Evolutionary conservation across 2,329 filamentous ascomycete species (phyloP).

Genomic region (Ophiocordyceps camponoti-saundersi): DNA sequence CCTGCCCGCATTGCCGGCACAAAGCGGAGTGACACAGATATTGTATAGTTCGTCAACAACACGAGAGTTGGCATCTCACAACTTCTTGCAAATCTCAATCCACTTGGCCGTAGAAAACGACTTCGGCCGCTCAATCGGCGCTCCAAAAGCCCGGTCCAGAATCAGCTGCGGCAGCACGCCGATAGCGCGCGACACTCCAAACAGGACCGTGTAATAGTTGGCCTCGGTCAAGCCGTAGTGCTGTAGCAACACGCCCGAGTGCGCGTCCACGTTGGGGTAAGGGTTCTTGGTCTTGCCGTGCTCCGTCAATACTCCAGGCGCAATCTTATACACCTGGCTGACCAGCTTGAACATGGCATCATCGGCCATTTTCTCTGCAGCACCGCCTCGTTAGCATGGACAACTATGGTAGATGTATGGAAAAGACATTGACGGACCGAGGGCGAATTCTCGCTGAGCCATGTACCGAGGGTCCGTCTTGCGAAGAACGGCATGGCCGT

Average conservation of each 20-base stretch:
- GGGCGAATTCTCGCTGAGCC: conserved; percentile 93
- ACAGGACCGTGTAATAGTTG: conserved; percentile 99
- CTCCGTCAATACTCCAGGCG: conserved; percentile 91
- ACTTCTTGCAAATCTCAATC: conserved; percentile 81
- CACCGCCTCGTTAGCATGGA: background rate
- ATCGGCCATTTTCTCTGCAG: conserved; percentile 63
- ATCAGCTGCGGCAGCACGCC: conserved; percentile 98
- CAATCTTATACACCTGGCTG: conserved; percentile 99
- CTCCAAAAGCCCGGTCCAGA: conserved; percentile 94
- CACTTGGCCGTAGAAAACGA: conserved; percentile 96
- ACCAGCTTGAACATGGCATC: conserved; percentile 99
- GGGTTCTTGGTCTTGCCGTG: conserved; percentile 99
- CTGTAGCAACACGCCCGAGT: conserved; percentile 97
- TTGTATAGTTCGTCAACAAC: too few species aligned
- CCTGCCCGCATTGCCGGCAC: background rate
- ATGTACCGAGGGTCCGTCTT: conserved; percentile 99
- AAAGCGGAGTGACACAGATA: background rate
- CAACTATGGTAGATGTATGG: too few species aligned
- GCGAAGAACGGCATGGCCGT: conserved; percentile 96
- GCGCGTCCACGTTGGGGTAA: conserved; percentile 95
- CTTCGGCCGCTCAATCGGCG: conserved; percentile 97
- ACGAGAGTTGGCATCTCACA: conserved; percentile 33
- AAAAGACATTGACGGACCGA: conserved; percentile 21
- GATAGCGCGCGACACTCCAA: conserved; percentile 94
- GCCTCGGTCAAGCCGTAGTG: conserved; percentile 98